Evolutionary conservation across 352 stramenopile species (phyloP), one percentile per base, ranked within the genome.

Genomic region (Phytophthora lateralis): DNA sequence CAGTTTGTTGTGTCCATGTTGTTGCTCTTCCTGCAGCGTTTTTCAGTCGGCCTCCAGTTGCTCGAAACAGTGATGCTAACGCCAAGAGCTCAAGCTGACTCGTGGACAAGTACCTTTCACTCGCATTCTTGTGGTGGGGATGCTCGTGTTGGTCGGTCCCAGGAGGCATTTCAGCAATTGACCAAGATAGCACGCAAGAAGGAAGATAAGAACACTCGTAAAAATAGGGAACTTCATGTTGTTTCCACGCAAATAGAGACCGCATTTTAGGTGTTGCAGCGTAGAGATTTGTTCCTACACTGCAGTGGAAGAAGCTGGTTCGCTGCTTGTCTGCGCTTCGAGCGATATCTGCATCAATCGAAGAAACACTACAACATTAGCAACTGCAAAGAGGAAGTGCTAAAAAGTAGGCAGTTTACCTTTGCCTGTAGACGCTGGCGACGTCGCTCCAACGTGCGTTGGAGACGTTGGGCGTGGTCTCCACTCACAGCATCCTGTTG

Each of bases 51-150:
- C 80, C 78, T 3, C 75, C 75, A 7, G 78, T 88, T 15, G 66
- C 45, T 15, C 42, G 60, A 50, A 72, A 90, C n/a, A 90, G 51
- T 6, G 60, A 54, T 20, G 61, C 54, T n/a, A 90, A 53, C 14
- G 76, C 69, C 39, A 78, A 62, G 27, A 88, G 39, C 61, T 90
- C 80, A 37, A 76, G 51, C 15, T 85, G 72, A 32, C 59, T 65
- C 0, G 32, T 53, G 0, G 64, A 57, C 17, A 65, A 56, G 12
- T 65, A 52, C 34, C 15, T 10, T 27, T 12, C 43, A 1, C 21
- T 32, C 20, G 27, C 20, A 18, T 56, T 45, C 18, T 54, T 60
- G n/a, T 54, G 26, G 17, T 60, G 34, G 4, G 21, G 12, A 6
- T 54, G 12, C 12, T 55, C 32, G 8, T 42, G 27, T 42, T 9